A percentile compares a stretch with the other conserved stretches of the same genome.
Evolutionary conservation across 306 rosid genomes (phyloP).

Genomic region (Rubus idaeus): DNA sequence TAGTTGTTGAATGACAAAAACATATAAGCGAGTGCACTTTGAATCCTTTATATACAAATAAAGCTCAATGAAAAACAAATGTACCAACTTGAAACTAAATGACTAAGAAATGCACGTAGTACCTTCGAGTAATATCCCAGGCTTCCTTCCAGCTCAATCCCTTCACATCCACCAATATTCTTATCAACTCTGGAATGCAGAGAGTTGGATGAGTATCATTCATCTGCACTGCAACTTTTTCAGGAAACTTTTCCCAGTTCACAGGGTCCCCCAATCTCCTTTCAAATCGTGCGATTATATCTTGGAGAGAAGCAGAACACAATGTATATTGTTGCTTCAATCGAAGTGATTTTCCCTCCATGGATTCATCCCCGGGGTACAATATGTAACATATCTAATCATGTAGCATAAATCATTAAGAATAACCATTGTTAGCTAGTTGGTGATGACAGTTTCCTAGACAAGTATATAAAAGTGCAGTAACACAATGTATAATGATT

Average conservation of each 20-base stretch:
- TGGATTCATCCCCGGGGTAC: conserved; percentile 92
- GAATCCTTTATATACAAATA: conserved; percentile 5
- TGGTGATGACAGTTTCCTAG: background rate
- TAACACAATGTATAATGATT: background rate
- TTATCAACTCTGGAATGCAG: conserved; percentile 92
- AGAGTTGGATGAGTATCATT: conserved; percentile 98
- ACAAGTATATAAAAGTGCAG: background rate
- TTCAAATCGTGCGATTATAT: conserved; percentile 81
- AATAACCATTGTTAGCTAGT: background rate
- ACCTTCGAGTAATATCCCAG: conserved; percentile 90
- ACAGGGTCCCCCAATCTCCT: conserved; percentile 63
- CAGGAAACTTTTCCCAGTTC: conserved; percentile 83
- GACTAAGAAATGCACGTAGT: conserved; percentile 1
- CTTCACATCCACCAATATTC: conserved; percentile 82
- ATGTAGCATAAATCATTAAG: conserved; percentile 14
- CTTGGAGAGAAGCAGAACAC: conserved; percentile 98
- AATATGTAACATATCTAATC: conserved; percentile 76
- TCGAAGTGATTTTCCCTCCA: conserved; percentile 85
- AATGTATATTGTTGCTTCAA: conserved; percentile 92
- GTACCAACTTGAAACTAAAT: background rate
- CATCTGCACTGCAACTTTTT: conserved; percentile 96
- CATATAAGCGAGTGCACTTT: background rate
- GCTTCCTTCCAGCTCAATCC: conserved; percentile 90
- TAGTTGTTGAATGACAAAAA: background rate
- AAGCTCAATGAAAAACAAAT: background rate